phyloP scores from a whole-genome alignment of 2,329 filamentous ascomycete genomes.

The Shiraia sp. region DNA sequence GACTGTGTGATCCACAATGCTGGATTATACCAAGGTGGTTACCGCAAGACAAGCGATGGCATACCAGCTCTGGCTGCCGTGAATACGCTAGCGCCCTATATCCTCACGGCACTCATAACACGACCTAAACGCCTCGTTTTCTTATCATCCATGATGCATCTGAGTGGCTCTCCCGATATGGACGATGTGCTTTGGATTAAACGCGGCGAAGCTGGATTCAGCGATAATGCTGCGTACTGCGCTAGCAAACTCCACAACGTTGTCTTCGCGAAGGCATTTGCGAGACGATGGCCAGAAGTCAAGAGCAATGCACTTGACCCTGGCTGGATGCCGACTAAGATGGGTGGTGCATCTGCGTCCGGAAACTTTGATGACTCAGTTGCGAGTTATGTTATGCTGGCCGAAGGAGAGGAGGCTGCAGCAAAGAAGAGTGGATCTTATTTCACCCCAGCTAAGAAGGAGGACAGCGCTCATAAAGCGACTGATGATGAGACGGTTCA shows the following conservation, averaged over 20 bases:
- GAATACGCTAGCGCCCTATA: conserved; percentile 62
- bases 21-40: conserved; percentile 52
- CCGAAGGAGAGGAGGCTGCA: conserved; percentile 44
- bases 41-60: conserved; percentile 50
- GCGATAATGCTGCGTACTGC: conserved; percentile 51
- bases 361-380: conserved; percentile 54
- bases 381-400: conserved; percentile 54
- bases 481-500: conserved; percentile 47
- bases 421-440: conserved; percentile 45
- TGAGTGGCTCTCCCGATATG: conserved; percentile 50
- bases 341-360: conserved; percentile 55
- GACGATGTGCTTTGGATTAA: conserved; percentile 47
- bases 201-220: conserved; percentile 40
- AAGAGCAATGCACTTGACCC: conserved; percentile 56
- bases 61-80: conserved; percentile 58
- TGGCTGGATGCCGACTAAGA: conserved; percentile 60
- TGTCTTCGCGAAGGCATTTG: conserved; percentile 60
- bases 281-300: conserved; percentile 51
- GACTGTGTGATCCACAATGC: conserved; percentile 64
- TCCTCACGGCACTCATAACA: conserved; percentile 57
- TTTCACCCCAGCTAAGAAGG: conserved; percentile 38
- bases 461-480: conserved; percentile 31
- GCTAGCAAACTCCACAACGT: conserved; percentile 62
- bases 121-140: conserved; percentile 57
- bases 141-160: conserved; percentile 57